Evolutionary conservation across 2,329 filamentous ascomycete species (phyloP).

Genomic region (Fusarium buharicum): DNA sequence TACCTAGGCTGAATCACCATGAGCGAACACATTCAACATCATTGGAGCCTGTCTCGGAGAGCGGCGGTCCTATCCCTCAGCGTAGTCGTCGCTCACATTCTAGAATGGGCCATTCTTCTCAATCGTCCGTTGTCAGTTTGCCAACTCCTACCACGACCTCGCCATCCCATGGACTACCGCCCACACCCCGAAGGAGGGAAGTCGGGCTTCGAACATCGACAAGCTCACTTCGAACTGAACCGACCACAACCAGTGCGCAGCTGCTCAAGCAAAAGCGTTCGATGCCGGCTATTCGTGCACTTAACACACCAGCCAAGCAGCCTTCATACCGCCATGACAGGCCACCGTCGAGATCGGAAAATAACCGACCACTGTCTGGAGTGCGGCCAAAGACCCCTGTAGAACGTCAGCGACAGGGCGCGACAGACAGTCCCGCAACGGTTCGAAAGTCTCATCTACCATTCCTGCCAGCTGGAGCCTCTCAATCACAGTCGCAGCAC

Average conservation of each 20-base stretch:
- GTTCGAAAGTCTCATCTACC: conserved; percentile 72
- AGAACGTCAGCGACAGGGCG: conserved; percentile 65
- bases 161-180: conserved; percentile 62
- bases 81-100: conserved; percentile 71
- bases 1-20: conserved; percentile 79
- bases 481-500: conserved; percentile 81
- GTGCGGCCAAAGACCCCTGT: conserved; percentile 77
- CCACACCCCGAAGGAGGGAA: conserved; percentile 71
- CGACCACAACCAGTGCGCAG: conserved; percentile 73
- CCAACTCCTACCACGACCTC: conserved; percentile 69
- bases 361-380: conserved; percentile 60
- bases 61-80: conserved; percentile 74
- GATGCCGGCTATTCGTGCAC: conserved; percentile 66
- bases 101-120: conserved; percentile 73
- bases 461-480: conserved; percentile 81
- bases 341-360: conserved; percentile 68
- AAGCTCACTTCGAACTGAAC: conserved; percentile 65
- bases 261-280: conserved; percentile 73
- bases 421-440: conserved; percentile 62
- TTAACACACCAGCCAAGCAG: conserved; percentile 63
- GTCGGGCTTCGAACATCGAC: conserved; percentile 65
- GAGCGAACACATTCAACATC: conserved; percentile 75
- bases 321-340: conserved; percentile 62
- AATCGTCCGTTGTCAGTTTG: conserved; percentile 74
- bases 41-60: conserved; percentile 93